A percentile compares a stretch with the other conserved stretches of the same genome.
These are phyloP conservation scores for Pseudozyma thailandica DNA, from an alignment of 1,284 basidiomycete species.

Conservation along the genomic window DNA sequence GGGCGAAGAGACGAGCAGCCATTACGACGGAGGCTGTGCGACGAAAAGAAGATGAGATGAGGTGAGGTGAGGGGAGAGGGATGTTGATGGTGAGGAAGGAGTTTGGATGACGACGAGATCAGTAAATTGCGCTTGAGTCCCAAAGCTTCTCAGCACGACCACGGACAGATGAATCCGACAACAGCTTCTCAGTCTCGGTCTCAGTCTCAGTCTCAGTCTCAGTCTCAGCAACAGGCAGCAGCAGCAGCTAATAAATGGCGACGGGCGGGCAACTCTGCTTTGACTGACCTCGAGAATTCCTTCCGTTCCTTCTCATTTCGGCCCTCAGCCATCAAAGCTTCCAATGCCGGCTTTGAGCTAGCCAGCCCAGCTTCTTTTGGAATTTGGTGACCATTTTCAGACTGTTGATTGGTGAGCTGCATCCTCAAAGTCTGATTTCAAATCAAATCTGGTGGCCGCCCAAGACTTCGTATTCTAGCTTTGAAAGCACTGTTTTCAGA, in stretches of 20 bases:
- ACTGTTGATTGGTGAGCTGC: constrained; percentile 27
- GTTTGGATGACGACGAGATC: constrained; percentile 14
- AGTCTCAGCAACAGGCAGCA: background rate
- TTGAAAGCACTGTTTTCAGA: background rate
- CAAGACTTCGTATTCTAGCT: constrained; percentile 1
- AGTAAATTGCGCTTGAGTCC: constrained; percentile 2
- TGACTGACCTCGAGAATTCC: constrained; percentile 1
- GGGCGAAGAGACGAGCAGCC: constrained; percentile 56
- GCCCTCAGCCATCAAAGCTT: no score
- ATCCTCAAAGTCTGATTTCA: constrained; percentile 1
- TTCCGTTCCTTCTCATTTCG: constrained; percentile 25
- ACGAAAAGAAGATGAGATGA: constrained; percentile 19
- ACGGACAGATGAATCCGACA: background rate
- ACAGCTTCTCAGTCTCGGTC: background rate
- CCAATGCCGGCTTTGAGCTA: background rate
- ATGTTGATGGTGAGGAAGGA: constrained; percentile 5
- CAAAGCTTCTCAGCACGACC: constrained; percentile 8
- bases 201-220: background rate
- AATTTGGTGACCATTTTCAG: constrained; percentile 38
- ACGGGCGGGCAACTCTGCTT: constrained; percentile 3
- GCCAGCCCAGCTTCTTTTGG: background rate
- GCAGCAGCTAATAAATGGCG: constrained; percentile 1
- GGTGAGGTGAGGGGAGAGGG: constrained; percentile 3
- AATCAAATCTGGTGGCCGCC: background rate
- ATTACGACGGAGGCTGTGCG: constrained; percentile 39